Conservation (phyloP, 208 protist species). For the Acanthamoeba sp. region DNA sequence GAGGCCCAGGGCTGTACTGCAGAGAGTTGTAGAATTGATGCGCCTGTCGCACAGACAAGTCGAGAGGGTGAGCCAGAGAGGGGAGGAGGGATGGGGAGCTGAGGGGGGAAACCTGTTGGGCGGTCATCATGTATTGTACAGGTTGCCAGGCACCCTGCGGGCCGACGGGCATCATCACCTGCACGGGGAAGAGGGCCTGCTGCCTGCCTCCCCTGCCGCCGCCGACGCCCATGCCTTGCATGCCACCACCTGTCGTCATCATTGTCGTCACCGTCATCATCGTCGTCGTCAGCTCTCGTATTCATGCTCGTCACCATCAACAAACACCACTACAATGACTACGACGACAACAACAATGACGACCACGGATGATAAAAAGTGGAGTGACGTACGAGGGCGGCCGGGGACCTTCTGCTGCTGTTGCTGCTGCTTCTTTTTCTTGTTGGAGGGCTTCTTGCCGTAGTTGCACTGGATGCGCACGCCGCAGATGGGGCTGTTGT, state of each 20-base stretch:
- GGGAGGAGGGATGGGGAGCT: background rate
- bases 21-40: conserved; percentile 62
- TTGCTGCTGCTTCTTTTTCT: conserved; percentile 52
- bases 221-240: conserved; percentile 23
- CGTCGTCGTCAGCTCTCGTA: too few species aligned
- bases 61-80: background rate
- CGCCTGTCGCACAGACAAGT: too few species aligned
- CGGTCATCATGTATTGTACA: conserved; percentile 71
- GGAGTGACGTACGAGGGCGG: conserved; percentile 2
- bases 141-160: conserved; percentile 61
- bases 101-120: conserved; percentile 8
- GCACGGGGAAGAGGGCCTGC: conserved; percentile 57
- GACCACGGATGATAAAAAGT: too few species aligned
- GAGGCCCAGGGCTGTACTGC: conserved; percentile 53
- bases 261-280: background rate
- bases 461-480: conserved; percentile 58
- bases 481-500: conserved; percentile 19
- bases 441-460: conserved; percentile 65
- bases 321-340: too few species aligned
- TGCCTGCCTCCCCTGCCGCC: background rate
- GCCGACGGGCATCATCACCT: conserved; percentile 66
- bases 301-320: too few species aligned
- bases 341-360: background rate
- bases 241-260: background rate
- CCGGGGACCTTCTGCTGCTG: background rate